Evolutionary conservation across 2,329 filamentous ascomycete genomes (phyloP), one percentile per base, ranked within the genome.

Genomic region (Aspergillus ochraceus): DNA sequence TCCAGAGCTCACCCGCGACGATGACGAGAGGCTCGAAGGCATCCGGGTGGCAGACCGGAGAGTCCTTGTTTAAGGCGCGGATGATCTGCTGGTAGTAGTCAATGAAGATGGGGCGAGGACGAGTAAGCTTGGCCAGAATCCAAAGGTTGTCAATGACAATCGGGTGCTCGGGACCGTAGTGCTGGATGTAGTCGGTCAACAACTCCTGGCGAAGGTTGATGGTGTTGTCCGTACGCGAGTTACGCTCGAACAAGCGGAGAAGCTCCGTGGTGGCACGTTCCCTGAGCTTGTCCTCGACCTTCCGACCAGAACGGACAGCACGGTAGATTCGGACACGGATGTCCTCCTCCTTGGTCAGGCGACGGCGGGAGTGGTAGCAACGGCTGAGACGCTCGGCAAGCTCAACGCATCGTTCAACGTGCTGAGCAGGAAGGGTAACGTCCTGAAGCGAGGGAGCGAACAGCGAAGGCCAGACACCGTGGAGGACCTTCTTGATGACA

Each of bases 341-440:
- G 47, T 76, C 71, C 58, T 77, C 75, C 57, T 76, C 74, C 49
- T 77, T 76, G 20, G 62, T 60, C 42, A 68, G 64, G n/a, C 74
- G 71, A 20, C 72, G 71, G 8, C 75, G 72, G 20, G 68, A 67
- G 55, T 73, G 68, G 63, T 84, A 83, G 65, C 77, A 81, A 39
- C 79, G 71, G 1, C 77, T 78, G n/a, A 84, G 74, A 1, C 74
- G 73, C 58, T 81, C 76, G 3, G 81, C 80, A 2, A 84, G 71
- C 17, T 80, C 73, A 6, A 84, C 73, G 5, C 74, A 78, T 60
- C 79, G 75, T 14, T 82, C 76, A 1, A 77, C 69, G 61, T 81
- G 76, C 1, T 74, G 74, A 1, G 71, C 66, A 0, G 80, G 78
- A 32, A 82, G 71, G 1, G 72, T 71, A 1, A 84, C 77, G 58